Evolutionary conservation across 495 filamentous ascomycete genomes (phyloP).

Genomic region (Penicillium lividum): DNA sequence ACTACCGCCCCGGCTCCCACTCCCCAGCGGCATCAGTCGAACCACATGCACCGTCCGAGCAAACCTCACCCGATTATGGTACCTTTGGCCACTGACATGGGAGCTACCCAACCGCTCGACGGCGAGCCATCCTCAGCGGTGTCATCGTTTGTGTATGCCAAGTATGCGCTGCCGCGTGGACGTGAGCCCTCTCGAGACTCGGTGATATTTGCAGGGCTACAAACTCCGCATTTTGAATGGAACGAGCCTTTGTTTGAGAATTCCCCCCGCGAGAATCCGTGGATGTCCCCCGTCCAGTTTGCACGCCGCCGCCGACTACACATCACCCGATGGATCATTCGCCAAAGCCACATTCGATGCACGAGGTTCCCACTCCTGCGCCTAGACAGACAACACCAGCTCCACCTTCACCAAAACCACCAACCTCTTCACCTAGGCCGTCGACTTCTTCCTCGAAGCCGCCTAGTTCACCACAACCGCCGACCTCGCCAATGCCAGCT

Average conservation of each 20-base stretch:
- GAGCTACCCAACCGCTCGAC: constrained; percentile 17
- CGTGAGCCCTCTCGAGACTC: constrained; percentile 73
- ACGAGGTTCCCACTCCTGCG: constrained; percentile 32
- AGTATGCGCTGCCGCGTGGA: constrained; percentile 79
- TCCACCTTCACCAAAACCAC: constrained; percentile 11
- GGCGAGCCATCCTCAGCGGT: constrained; percentile 50
- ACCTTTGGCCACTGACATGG: constrained; percentile 29
- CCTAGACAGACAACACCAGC: constrained; percentile 19
- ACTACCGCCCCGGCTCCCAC: constrained; percentile 6
- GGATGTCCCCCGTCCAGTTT: constrained; percentile 35
- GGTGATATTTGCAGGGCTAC: constrained; percentile 60
- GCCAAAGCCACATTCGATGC: constrained; percentile 40
- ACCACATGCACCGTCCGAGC: constrained; percentile 35
- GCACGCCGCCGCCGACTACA: constrained; percentile 39
- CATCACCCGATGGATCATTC: constrained; percentile 24
- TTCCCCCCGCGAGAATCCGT: constrained; percentile 47
- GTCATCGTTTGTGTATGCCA: constrained; percentile 80
- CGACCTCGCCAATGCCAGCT: constrained; percentile 5
- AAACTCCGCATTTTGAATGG: constrained; percentile 62
- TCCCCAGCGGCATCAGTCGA: constrained; percentile 14
- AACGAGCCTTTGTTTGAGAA: constrained; percentile 56
- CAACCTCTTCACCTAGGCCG: background rate
- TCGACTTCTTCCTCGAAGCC: background rate
- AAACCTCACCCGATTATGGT: constrained; percentile 44
- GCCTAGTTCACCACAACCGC: constrained; percentile 2